Base-by-base conservation (phyloP, 2,329 filamentous ascomycete species). In the Phaeosphaeria sp. region DNA sequence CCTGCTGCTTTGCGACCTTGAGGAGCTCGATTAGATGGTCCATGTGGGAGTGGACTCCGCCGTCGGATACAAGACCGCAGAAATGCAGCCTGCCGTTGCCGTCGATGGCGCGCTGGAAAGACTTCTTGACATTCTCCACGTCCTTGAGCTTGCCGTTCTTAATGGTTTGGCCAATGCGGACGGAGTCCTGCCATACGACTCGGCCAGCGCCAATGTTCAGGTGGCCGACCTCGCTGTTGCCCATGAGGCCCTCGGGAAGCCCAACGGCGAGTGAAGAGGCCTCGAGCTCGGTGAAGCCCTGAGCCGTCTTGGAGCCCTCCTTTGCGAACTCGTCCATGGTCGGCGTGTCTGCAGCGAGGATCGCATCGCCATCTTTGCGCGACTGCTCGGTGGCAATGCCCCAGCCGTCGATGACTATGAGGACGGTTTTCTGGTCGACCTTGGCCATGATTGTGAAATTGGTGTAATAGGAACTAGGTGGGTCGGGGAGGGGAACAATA, bases 371-470 rank as follows among this genome's bases (percentile, higher is more conserved):
- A 80, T 96, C 80, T 74, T 91, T 91, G 72, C 91, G 91, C 56
- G 93, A 96, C 57, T 89, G 82, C 67, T 90, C 89, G 64, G 88
- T 88, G 72, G 93, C 87, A 73, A 98, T 87, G 76, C 95, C 95
- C 95, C 95, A 99, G 75, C 95, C 95, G 83, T 99, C 95, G 84
- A 99, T 99, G 81, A 98, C 95, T 86, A 99, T 90, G 71, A 91
- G 82, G 64, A 87, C 88, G 64, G 85, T 84, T 79, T 90, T 91
- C 62, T 91, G 87, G 74, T 90, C 85, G 75, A 89, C 86, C 73
- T 87, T 81, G 63, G 83, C 83, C 88, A 91, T 90, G 65, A 11
- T 54, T 21, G 52, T 43, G 30, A 7, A 43, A 30, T 42, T 42
- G 75, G 83, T 78, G 67, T 64, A 59, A 56, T 51, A 13, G 21